Conservation (phyloP, 164 flowering plant genomes). For the Aristolochia fimbriata region DNA sequence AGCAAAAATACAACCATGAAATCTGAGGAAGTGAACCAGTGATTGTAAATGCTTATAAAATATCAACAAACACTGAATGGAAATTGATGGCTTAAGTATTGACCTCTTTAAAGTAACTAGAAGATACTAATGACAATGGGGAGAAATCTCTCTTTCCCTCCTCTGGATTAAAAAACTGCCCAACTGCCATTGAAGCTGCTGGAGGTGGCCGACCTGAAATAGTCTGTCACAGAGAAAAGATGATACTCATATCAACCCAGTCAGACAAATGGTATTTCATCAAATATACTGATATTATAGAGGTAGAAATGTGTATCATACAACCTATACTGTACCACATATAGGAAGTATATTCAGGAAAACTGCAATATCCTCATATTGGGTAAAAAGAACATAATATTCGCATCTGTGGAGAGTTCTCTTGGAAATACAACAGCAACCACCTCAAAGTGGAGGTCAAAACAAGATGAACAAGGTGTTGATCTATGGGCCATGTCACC, state of each 20-base stretch:
- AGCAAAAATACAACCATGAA: constrained; percentile 5
- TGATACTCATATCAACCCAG: not conserved
- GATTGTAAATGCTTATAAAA: constrained; percentile 2
- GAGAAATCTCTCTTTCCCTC: constrained; percentile 58
- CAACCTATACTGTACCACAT: no score
- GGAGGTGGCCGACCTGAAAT: constrained; percentile 97
- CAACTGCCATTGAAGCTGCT: constrained; percentile 98
- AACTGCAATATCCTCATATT: no score
- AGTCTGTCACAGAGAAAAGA: constrained; percentile 40
- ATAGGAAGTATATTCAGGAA: no score
- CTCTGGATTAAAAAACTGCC: constrained; percentile 85
- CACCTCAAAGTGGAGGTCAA: no score
- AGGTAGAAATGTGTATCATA: no score
- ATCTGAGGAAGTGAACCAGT: not conserved
- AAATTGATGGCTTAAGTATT: constrained; percentile 12
- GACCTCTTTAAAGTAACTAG: constrained; percentile 56
- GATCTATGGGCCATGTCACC: no score
- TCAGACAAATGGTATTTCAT: no score
- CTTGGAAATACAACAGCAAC: no score
- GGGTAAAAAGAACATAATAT: no score
- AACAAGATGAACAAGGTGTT: no score
- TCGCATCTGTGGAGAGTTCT: no score
- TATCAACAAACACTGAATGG: constrained; percentile 8
- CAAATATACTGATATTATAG: no score
- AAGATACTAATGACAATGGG: constrained; percentile 39